Base-by-base conservation (phyloP, 1,139 yeast genomes). In the Magnusiomyces suaveolens region DNA sequence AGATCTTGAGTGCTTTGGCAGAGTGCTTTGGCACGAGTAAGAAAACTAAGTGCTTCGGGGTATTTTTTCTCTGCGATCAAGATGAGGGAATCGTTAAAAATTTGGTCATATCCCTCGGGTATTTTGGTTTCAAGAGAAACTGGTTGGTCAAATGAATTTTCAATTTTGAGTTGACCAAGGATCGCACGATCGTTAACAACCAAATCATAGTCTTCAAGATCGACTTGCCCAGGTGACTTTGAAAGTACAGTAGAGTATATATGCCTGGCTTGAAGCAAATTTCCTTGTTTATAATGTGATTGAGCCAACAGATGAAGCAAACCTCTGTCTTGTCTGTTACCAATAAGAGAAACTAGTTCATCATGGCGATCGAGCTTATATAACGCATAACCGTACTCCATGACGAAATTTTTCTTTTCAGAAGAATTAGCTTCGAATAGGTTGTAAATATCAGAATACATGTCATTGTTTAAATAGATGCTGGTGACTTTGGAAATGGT, bases 301-400 rank as follows among this genome's bases (percentile, higher is more conserved):
- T 90, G 98, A 0, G 97, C 96, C 59, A 83, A 69, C n/a, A 88
- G 76, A 66, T 89, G 96, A 54, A 76, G 71, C 57, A 87, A 70
- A 0, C 88, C 90, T 60, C 82, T 71, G 23, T 69, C 56, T 63
- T 64, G 36, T 59, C 66, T 2, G 66, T 59, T 18, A 66, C 62
- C 52, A 29, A 43, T n/a, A 16, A 75, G 61, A 8, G 52, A 63
- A 49, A 33, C 70, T 59, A 80, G 69, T 33, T 72, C 67, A 4
- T 72, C 72, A 55, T 82, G 73, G 52, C 73, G 71, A 52, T 82
- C 83, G 49, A 82, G 66, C 65, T 87, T 85, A 70, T 89, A 90
- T 61, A 77, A 79, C 14, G 85, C 75, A 66, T 89, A 90, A 1
- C 86, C 80, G 52, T 75, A 76, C 64, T 87, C 95, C 44, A 63